Base-by-base conservation (phyloP, 2,329 filamentous ascomycete genomes). In the Aspergillus chevalieri region DNA sequence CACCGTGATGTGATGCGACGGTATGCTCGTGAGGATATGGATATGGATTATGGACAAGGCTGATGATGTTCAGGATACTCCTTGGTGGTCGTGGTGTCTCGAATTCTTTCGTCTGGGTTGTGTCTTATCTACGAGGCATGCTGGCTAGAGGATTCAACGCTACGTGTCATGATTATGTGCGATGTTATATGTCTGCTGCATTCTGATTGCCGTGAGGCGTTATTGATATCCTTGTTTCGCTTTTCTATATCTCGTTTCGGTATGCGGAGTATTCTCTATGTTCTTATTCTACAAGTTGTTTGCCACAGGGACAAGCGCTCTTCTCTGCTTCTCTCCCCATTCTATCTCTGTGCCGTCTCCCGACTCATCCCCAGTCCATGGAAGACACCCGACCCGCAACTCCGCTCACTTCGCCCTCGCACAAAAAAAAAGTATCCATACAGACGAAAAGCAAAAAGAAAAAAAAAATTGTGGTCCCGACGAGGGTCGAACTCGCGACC, bases 1-100 rank as follows among this genome's bases (percentile, higher is more conserved):
- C 51, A 65, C 61, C 9, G 66, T 72, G 48, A 72, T 72, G 69
- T 72, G 58, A 67, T 28, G 41, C 43, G 14, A 33, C 10, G 43
- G 30, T 14, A 48, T 51, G 3, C 19, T 46, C 30, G 10, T 43
- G 36, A 6, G 34, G 36, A 26, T 52, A 17, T 36, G 6, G 34
- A 36, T n/a, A 36, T 17, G 34, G 6, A 17, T 17, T 9, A 36
- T 36, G 34, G 34, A 36, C 3, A 7, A 36, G 34, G 34, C 26
- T 30, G 26, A 30, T 30, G 26, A 10, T 30, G 10, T 30, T 12
- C 4, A 36, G 34, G 34, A 14, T 17, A 22, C 7, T 15, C 26
- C 26, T 30, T 30, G 26, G 10, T 30, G 26, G 10, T 12, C 9
- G 26, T 30, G 26, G 26, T 30, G 26, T 12, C 9, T 30, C 10